Percentiles rank a stretch among this genome's conserved stretches.
phyloP scores from a whole-genome alignment of 345 rosid genomes.

The Moricandia moricandioides region DNA sequence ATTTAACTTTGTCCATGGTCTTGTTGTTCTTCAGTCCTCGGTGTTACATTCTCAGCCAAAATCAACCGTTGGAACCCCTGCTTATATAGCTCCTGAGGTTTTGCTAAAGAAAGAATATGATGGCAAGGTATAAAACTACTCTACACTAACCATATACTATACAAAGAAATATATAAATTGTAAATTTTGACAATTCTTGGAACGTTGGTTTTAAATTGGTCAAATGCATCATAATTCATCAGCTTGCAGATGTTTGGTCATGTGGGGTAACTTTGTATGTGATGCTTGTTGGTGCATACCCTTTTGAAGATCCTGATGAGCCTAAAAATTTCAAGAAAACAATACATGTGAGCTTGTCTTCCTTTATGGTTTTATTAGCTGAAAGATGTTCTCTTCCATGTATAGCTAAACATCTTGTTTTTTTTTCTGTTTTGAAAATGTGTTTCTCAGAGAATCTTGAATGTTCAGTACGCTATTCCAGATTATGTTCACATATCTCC shows the following conservation, averaged over 20 bases:
- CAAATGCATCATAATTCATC: conserved; percentile 24
- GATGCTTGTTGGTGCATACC: conserved; percentile 98
- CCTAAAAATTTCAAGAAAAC: conserved; percentile 94
- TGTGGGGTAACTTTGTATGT: conserved; percentile 97
- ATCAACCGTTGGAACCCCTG: conserved; percentile 99
- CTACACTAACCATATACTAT: conserved; percentile 4
- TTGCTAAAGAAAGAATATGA: conserved; percentile 94
- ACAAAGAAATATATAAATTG: not conserved
- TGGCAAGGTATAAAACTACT: conserved; percentile 80
- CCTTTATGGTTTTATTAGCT: conserved; percentile 2
- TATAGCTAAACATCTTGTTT: conserved; percentile 5
- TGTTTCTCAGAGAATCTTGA: conserved; percentile 74
- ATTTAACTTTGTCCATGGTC: not conserved
- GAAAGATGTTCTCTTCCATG: not conserved
- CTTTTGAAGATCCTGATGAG: conserved; percentile 96
- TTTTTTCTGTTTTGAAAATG: not conserved
- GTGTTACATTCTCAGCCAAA: conserved; percentile 95
- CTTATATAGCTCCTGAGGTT: conserved; percentile 98
- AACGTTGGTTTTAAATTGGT: not conserved
- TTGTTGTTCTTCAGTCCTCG: conserved; percentile 59
- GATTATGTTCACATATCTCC: conserved; percentile 90
- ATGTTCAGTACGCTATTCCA: conserved; percentile 94
- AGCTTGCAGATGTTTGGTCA: conserved; percentile 99
- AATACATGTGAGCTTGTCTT: conserved; percentile 58
- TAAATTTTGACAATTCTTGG: not conserved